phyloP scores from a whole-genome alignment of 1,284 basidiomycete species.

The Puccinia horiana region DNA sequence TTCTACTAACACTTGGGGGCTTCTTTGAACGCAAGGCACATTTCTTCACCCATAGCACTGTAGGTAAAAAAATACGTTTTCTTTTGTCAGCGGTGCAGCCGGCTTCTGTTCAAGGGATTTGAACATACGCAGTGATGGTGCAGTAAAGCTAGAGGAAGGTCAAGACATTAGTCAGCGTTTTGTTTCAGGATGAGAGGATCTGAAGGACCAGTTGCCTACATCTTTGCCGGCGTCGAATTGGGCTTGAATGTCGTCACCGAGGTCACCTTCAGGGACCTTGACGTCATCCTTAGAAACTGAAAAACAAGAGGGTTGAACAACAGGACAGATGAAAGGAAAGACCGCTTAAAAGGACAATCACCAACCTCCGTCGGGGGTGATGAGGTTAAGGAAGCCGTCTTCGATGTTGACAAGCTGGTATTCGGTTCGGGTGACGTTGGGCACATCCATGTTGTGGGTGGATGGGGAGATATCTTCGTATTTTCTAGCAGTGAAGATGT shows the following conservation, averaged over 20 bases:
- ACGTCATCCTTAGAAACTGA: conserved; percentile 84
- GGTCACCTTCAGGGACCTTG: conserved; percentile 80
- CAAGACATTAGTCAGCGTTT: neutral
- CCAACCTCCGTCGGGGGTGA: conserved; percentile 73
- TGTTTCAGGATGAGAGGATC: neutral
- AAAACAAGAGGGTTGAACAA: neutral
- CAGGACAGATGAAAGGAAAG: neutral
- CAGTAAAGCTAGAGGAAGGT: conserved; percentile 36
- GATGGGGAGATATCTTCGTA: conserved; percentile 95
- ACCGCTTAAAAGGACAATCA: neutral
- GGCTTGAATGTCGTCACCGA: conserved; percentile 73
- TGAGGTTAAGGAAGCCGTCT: conserved; percentile 84
- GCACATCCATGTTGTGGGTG: conserved; percentile 98
- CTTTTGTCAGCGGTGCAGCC: neutral
- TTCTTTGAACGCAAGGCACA: conserved; percentile 49
- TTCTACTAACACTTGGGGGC: conserved; percentile 40
- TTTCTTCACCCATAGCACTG: conserved; percentile 48
- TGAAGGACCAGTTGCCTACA: neutral
- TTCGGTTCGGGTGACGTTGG: conserved; percentile 87
- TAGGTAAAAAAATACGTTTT: neutral
- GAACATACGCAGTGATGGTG: conserved; percentile 47
- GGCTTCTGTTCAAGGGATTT: no score
- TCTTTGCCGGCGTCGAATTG: conserved; percentile 88
- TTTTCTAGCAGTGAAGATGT: conserved; percentile 59
- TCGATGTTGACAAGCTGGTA: conserved; percentile 75